These are phyloP conservation scores for Linum lewisii DNA, from an alignment of 345 rosid genomes.

Conservation along the genomic window DNA sequence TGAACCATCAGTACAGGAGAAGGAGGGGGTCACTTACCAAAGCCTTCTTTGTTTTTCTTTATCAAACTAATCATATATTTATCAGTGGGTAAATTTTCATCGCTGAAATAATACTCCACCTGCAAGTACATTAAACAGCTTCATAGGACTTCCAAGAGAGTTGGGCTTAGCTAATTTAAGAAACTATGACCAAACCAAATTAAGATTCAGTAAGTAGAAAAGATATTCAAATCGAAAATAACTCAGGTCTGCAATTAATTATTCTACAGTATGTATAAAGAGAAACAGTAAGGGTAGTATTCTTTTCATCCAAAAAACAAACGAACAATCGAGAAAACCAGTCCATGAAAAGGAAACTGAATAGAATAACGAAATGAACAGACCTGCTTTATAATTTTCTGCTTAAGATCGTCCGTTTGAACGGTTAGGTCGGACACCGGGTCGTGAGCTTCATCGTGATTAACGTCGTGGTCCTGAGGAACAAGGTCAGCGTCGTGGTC, in stretches of 20 bases:
- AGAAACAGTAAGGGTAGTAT: neutral
- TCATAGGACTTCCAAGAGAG: neutral
- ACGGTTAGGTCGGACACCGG: constrained; percentile 20
- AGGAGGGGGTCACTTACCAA: constrained; percentile 37
- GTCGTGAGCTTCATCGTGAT: constrained; percentile 28
- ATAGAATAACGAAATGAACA: constrained; percentile 2
- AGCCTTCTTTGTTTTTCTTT: constrained; percentile 70
- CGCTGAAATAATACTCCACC: constrained; percentile 93
- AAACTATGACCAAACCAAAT: neutral
- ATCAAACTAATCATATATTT: constrained; percentile 55
- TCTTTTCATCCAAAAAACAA: neutral
- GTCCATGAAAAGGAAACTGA: neutral
- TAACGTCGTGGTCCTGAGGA: constrained; percentile 13
- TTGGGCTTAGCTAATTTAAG: too few species aligned
- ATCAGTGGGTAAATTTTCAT: constrained; percentile 77
- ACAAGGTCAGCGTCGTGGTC: constrained; percentile 6
- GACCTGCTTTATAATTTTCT: constrained; percentile 61
- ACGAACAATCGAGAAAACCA: neutral
- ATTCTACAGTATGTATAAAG: neutral
- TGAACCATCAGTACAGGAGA: neutral
- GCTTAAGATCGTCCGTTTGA: constrained; percentile 40
- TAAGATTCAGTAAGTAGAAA: neutral
- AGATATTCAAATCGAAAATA: neutral
- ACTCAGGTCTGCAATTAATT: neutral
- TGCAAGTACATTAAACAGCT: constrained; percentile 17